Conservation (phyloP, 371 early-diverging fungal species). For the Sporodiniella umbellata region DNA sequence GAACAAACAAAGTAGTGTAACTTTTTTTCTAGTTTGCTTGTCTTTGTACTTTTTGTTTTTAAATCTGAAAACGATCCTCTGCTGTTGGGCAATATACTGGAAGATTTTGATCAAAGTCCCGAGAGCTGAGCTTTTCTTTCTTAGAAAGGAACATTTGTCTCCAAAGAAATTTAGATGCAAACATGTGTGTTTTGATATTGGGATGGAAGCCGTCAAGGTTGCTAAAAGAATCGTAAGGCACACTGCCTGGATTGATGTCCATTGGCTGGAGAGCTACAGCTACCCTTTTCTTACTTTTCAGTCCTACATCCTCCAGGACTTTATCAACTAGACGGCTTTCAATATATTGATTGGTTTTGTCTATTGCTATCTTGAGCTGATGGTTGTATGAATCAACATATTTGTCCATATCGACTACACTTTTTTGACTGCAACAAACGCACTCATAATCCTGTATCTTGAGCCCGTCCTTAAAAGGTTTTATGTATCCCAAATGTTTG, state of each 20-base stretch:
- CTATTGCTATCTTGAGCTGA: background rate
- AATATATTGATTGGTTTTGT: background rate
- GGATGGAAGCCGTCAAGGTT: slow-evolving; percentile 40
- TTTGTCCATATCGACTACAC: background rate
- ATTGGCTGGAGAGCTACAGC: slow-evolving; percentile 29
- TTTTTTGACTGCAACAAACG: slow-evolving; percentile 20
- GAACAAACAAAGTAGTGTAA: too few relatives aligned
- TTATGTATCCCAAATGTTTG: slow-evolving; percentile 20
- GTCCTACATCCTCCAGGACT: background rate
- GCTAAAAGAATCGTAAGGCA: slow-evolving; percentile 22
- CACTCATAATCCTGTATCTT: slow-evolving; percentile 29
- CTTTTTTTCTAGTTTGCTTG: too few relatives aligned
- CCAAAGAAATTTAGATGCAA: slow-evolving; percentile 22
- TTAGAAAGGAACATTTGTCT: slow-evolving; percentile 13
- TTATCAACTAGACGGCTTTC: background rate
- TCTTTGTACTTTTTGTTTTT: background rate
- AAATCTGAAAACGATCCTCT: slow-evolving; percentile 16
- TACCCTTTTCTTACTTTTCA: slow-evolving; percentile 2
- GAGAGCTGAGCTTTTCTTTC: background rate
- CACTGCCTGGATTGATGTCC: slow-evolving; percentile 1
- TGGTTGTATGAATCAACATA: slow-evolving; percentile 1
- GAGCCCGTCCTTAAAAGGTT: slow-evolving; percentile 16
- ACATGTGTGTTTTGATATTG: slow-evolving; percentile 19
- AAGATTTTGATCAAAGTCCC: slow-evolving; percentile 2
- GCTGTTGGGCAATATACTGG: slow-evolving; percentile 26